Conservation (phyloP, 1,139 yeast genomes). For the Suhomyces terraborum region DNA sequence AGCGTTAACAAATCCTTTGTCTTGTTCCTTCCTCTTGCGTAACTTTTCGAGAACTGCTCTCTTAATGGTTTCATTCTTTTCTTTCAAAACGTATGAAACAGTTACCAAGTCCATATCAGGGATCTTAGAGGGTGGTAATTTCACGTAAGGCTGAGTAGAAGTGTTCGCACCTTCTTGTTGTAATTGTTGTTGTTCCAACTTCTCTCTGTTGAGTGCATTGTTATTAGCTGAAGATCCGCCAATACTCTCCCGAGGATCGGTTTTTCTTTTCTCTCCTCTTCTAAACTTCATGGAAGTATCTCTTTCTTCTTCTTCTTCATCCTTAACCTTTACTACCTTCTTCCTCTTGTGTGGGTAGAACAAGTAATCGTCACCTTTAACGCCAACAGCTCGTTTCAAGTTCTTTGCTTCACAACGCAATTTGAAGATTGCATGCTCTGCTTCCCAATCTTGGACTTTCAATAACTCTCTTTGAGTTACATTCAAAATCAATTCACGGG, state of each 20-base stretch:
- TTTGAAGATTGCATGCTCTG: constrained; percentile 66
- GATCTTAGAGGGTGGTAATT: constrained; percentile 84
- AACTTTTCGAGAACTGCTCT: constrained; percentile 83
- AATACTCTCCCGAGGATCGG: constrained; percentile 23
- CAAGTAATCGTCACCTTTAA: constrained; percentile 84
- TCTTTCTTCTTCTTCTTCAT: constrained; percentile 40
- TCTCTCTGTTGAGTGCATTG: constrained; percentile 23
- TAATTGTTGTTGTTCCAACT: constrained; percentile 22
- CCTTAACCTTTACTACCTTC: constrained; percentile 47
- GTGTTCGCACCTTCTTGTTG: constrained; percentile 31
- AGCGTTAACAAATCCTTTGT: constrained; percentile 73
- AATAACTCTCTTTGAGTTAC: constrained; percentile 76
- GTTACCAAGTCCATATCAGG: constrained; percentile 91
- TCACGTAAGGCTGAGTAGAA: constrained; percentile 76
- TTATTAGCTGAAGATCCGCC: constrained; percentile 12
- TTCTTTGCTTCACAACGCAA: constrained; percentile 70
- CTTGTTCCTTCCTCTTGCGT: constrained; percentile 69
- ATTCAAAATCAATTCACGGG: constrained; percentile 66
- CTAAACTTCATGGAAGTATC: constrained; percentile 20
- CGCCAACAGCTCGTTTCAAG: constrained; percentile 71
- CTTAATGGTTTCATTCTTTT: constrained; percentile 76
- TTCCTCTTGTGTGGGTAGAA: constrained; percentile 78
- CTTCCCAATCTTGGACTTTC: constrained; percentile 57
- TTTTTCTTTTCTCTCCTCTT: constrained; percentile 28
- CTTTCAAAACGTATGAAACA: constrained; percentile 71